phyloP scores from a whole-genome alignment of 73 alveolate genomes.

The Paramecium pentaurelia region DNA sequence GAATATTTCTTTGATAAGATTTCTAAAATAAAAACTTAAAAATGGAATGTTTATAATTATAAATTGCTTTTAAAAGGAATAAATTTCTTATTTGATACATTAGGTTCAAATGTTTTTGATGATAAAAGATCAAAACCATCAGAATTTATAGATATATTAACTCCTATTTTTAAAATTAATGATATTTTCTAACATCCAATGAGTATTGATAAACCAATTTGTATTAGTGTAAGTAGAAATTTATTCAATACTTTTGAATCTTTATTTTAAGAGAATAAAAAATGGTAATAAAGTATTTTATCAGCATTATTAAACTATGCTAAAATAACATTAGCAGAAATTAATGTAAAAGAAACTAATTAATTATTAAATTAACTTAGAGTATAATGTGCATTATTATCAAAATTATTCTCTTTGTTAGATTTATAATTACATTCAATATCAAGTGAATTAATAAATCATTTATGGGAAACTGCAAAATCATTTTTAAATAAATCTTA shows the following conservation, averaged over 20 bases:
- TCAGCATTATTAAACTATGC: neutral
- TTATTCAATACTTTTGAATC: neutral
- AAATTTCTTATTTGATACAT: conserved; percentile 28
- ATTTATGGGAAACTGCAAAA: conserved; percentile 36
- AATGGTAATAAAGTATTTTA: conserved; percentile 29
- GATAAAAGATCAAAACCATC: conserved; percentile 44
- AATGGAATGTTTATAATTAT: neutral
- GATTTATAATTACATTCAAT: neutral
- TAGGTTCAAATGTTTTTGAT: conserved; percentile 8
- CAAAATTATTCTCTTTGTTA: neutral
- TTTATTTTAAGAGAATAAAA: neutral
- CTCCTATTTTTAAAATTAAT: neutral
- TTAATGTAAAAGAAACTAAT: neutral
- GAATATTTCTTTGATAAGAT: conserved; percentile 38
- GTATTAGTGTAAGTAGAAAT: conserved; percentile 13
- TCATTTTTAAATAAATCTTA: neutral
- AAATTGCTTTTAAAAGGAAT: conserved; percentile 14
- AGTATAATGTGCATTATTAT: neutral
- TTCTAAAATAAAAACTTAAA: neutral
- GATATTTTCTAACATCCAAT: neutral
- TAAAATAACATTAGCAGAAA: neutral
- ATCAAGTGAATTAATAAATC: neutral
- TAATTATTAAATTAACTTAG: neutral
- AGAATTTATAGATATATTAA: neutral
- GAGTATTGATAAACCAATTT: neutral